phyloP scores from a whole-genome alignment of 2,329 filamentous ascomycete species.

The Pestalotiopsis sp. region DNA sequence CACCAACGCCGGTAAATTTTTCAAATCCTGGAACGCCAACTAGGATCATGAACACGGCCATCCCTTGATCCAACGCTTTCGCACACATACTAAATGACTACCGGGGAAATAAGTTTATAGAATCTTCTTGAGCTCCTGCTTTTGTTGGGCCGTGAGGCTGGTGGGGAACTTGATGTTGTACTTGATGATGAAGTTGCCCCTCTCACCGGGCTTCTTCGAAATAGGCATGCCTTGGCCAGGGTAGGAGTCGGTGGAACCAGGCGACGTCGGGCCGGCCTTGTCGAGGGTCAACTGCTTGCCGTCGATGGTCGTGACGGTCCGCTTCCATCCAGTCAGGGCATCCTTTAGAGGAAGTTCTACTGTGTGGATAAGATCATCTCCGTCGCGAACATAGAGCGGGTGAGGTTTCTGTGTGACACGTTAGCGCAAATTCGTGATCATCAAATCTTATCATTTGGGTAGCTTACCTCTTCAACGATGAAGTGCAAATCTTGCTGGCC shows the following conservation, averaged over 20 bases:
- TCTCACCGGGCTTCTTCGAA: constrained; percentile 80
- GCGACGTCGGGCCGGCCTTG: constrained; percentile 81
- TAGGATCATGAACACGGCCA: not conserved
- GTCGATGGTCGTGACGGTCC: constrained; percentile 91
- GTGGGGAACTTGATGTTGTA: constrained; percentile 94
- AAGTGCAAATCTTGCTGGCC: constrained; percentile 95
- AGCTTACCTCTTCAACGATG: constrained; percentile 86
- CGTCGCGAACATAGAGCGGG: constrained; percentile 79
- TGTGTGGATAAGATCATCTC: constrained; percentile 79
- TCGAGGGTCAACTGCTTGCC: constrained; percentile 80
- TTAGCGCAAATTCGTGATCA: constrained; percentile 34
- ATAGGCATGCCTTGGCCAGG: constrained; percentile 92
- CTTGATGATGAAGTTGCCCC: constrained; percentile 85
- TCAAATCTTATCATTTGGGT: not conserved
- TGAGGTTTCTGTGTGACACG: constrained; percentile 72
- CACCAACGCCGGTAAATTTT: not conserved
- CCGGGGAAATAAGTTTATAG: constrained; percentile 43
- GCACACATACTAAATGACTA: not conserved
- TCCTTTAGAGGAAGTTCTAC: constrained; percentile 89
- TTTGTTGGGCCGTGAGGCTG: constrained; percentile 74
- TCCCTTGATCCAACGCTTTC: not conserved
- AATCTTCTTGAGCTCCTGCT: constrained; percentile 77
- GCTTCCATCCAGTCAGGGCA: constrained; percentile 88
- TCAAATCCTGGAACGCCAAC: not conserved
- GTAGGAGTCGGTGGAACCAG: constrained; percentile 78